phyloP scores from a whole-genome alignment of 1,284 basidiomycete species.

The Anthracocystis walkeri region DNA sequence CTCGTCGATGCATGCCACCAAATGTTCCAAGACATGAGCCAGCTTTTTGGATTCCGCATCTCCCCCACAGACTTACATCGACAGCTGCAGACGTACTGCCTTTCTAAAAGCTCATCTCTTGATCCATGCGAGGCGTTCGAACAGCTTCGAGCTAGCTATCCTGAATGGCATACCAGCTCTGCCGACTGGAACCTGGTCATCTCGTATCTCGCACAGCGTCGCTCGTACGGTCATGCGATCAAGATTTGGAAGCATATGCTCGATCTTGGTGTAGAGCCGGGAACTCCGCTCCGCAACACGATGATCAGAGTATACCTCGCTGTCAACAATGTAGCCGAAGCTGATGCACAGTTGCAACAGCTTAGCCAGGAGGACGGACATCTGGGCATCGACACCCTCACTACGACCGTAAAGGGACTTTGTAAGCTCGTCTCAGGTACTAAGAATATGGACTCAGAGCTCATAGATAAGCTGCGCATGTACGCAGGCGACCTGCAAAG shows the following conservation, averaged over 20 bases:
- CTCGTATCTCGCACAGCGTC: constrained; percentile 13
- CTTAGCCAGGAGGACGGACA: not conserved
- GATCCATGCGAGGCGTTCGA: constrained; percentile 26
- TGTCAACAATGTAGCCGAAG: constrained; percentile 7
- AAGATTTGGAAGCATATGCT: constrained; percentile 30
- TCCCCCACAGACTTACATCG: constrained; percentile 36
- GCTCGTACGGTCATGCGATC: constrained; percentile 13
- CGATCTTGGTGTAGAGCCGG: constrained; percentile 4
- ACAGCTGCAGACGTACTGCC: constrained; percentile 24
- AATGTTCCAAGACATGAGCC: constrained; percentile 37
- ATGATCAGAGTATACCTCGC: constrained; percentile 21
- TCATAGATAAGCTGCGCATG: constrained; percentile 5
- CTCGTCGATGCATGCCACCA: constrained; percentile 20
- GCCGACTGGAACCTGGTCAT: constrained; percentile 50
- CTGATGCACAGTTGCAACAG: constrained; percentile 9
- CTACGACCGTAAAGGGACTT: constrained; percentile 22
- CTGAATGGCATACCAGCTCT: constrained; percentile 33
- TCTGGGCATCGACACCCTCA: constrained; percentile 21
- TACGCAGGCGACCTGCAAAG: constrained; percentile 23
- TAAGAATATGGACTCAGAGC: not conserved
- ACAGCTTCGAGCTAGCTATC: constrained; percentile 24
- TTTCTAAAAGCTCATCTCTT: not conserved
- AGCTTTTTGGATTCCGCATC: constrained; percentile 30
- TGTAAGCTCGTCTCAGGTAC: constrained; percentile 1
- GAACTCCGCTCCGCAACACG: constrained; percentile 14